phyloP scores from a whole-genome alignment of 2,329 filamentous ascomycete species.

The Monosporascus sp. region DNA sequence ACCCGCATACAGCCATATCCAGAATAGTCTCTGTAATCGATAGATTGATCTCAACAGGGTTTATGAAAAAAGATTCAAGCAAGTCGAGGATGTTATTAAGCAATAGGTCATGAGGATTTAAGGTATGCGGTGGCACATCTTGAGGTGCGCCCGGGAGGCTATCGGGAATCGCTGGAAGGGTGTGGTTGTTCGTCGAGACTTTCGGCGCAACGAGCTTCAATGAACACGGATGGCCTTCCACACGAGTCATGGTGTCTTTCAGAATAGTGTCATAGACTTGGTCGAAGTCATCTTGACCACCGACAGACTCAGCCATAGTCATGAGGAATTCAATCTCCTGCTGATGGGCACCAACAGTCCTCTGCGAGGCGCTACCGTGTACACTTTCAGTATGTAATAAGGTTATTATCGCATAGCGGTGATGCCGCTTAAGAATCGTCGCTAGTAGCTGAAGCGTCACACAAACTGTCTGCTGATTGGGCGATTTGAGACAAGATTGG shows the following conservation, averaged over 20 bases:
- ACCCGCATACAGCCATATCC: slow-evolving; percentile 76
- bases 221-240: slow-evolving; percentile 72
- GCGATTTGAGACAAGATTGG: slow-evolving; percentile 75
- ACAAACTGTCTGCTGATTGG: slow-evolving; percentile 81
- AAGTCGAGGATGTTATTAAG: slow-evolving; percentile 63
- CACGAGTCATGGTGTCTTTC: slow-evolving; percentile 61
- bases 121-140: slow-evolving; percentile 55
- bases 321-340: slow-evolving; percentile 70
- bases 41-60: slow-evolving; percentile 86
- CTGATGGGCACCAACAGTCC: slow-evolving; percentile 69
- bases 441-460: slow-evolving; percentile 85
- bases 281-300: slow-evolving; percentile 64
- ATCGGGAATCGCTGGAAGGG: slow-evolving; percentile 48
- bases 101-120: slow-evolving; percentile 57
- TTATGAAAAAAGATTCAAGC: slow-evolving; percentile 77
- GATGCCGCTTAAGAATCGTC: slow-evolving; percentile 79
- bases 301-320: slow-evolving; percentile 60
- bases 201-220: slow-evolving; percentile 60
- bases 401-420: slow-evolving; percentile 75
- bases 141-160: slow-evolving; percentile 56
- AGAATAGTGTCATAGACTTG: slow-evolving; percentile 67
- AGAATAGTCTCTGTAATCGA: slow-evolving; percentile 79
- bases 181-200: slow-evolving; percentile 49
- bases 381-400: slow-evolving; percentile 63
- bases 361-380: slow-evolving; percentile 46